Evolutionary conservation across 2,329 filamentous ascomycete species (phyloP).

Genomic region (Dryadomyces sulphureus): DNA sequence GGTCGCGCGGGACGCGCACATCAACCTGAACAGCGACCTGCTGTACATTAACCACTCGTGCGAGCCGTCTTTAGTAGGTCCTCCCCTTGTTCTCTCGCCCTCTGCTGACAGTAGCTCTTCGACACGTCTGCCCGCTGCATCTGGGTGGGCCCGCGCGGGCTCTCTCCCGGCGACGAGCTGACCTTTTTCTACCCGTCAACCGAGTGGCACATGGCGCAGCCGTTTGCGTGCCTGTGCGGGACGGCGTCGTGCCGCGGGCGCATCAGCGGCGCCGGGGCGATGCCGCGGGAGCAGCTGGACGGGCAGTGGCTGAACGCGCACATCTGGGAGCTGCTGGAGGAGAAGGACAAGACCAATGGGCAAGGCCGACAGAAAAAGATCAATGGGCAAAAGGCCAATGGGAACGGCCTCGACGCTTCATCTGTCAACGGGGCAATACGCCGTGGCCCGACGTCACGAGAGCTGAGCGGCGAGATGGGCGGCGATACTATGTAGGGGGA

Average conservation of each 20-base stretch:
- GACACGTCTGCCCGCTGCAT: constrained; percentile 42
- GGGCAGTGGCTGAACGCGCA: constrained; percentile 48
- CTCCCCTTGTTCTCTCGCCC: background rate
- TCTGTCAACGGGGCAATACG: constrained; percentile 14
- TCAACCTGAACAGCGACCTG: constrained; percentile 51
- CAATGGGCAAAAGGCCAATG: background rate
- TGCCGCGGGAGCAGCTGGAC: constrained; percentile 36
- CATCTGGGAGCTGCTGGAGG: constrained; percentile 35
- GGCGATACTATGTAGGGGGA: constrained; percentile 32
- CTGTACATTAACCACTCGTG: constrained; percentile 56
- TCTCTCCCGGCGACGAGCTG: constrained; percentile 40
- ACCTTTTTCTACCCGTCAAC: constrained; percentile 66
- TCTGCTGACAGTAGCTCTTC: constrained; percentile 34
- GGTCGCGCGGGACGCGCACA: constrained; percentile 36
- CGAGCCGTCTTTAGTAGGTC: constrained; percentile 46
- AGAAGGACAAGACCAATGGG: constrained; percentile 4
- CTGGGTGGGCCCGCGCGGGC: constrained; percentile 40
- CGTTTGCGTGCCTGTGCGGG: constrained; percentile 52
- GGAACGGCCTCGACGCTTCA: constrained; percentile 5
- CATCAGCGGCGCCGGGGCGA: constrained; percentile 49
- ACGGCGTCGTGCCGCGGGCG: constrained; percentile 40
- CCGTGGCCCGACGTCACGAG: constrained; percentile 35
- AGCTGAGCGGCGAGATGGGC: constrained; percentile 46
- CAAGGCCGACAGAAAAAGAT: background rate
- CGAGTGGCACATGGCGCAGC: constrained; percentile 60